Base-by-base conservation (phyloP, 2,329 filamentous ascomycete species). In the Daldinia sp. region DNA sequence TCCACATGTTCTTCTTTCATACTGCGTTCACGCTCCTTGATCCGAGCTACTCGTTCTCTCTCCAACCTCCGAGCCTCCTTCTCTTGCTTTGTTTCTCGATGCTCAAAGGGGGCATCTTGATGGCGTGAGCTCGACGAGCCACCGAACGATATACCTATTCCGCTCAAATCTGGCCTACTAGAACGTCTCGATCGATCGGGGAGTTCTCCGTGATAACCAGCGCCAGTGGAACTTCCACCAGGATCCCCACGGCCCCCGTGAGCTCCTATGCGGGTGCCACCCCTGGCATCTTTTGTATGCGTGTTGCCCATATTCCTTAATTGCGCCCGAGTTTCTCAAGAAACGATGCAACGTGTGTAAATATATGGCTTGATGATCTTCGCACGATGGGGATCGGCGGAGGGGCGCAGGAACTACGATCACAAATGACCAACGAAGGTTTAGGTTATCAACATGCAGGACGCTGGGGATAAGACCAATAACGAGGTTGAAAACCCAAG, bases 1-100 rank as follows among this genome's bases (percentile, higher is more conserved):
- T 99, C 96, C 2, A 98, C 92, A 79, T 94, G 89, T 78, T 99
- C 96, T 75, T 98, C 94, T 71, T 86, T 90, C 82, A 98, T 89
- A 77, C 96, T 99, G 72, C 92, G 88, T 79, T 97, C 94, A 54
- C 96, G 89, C 79, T 99, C 96, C 79, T 93, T 93, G 48, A 91
- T 81, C 65, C 96, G 87, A 41, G 88, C 86, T 15, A 87, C 83
- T 51, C 93, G 89, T 79, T 98, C 95, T 76, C 90, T 92, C 79
- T 98, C 95, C 62, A 93, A 82, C 70, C 91, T 92, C 70, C 95
- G 88, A 20, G 93, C 93, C 79, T 99, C 96, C 46, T 93, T 88
- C 81, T 98, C 96, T 74, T 95, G 93, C 77, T 91, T 94, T 6
- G 94, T 98, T 82, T 98, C 95, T 65, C 93, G 88, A 65, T 93